Conservation (phyloP, 2,329 filamentous ascomycete species). For the Clonostachys chloroleuca region DNA sequence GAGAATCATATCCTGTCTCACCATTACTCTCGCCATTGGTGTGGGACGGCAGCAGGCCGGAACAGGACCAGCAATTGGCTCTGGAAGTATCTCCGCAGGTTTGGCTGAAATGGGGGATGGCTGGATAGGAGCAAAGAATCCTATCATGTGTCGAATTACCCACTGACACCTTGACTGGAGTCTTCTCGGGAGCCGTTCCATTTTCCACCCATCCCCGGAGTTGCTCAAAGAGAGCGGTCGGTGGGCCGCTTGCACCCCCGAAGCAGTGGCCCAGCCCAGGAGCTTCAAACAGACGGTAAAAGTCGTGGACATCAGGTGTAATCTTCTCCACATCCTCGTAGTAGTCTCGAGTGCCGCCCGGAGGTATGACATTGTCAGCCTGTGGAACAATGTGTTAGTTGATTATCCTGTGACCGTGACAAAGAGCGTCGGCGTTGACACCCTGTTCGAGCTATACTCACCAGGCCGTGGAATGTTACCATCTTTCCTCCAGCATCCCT, state of each 20-base stretch:
- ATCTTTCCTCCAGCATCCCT: conserved; percentile 3
- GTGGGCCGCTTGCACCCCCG: conserved; percentile 10
- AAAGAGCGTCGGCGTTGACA: not conserved
- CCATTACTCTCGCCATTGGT: too few relatives aligned
- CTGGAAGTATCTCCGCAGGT: not conserved
- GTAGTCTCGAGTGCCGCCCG: conserved; percentile 10
- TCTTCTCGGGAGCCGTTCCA: conserved; percentile 9
- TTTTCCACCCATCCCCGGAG: conserved; percentile 17
- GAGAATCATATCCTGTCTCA: too few relatives aligned
- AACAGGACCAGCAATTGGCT: not conserved
- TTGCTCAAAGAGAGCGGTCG: conserved; percentile 11
- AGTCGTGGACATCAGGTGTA: conserved; percentile 12
- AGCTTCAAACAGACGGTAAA: conserved; percentile 18
- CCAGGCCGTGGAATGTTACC: conserved; percentile 3
- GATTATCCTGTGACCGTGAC: not conserved
- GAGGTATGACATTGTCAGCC: conserved; percentile 7
- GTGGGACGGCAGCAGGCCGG: too few relatives aligned
- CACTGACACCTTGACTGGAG: too few relatives aligned
- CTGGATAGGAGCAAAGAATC: too few relatives aligned
- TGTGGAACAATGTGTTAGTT: not conserved
- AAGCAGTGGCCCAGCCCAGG: conserved; percentile 20
- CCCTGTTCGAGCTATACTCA: not conserved
- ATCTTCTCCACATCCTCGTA: conserved; percentile 11
- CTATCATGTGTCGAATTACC: too few relatives aligned
- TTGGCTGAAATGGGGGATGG: too few relatives aligned